These are phyloP conservation scores for Auriculariales sp. DNA, from an alignment of 768 basidiomycete species.

Conservation along the genomic window DNA sequence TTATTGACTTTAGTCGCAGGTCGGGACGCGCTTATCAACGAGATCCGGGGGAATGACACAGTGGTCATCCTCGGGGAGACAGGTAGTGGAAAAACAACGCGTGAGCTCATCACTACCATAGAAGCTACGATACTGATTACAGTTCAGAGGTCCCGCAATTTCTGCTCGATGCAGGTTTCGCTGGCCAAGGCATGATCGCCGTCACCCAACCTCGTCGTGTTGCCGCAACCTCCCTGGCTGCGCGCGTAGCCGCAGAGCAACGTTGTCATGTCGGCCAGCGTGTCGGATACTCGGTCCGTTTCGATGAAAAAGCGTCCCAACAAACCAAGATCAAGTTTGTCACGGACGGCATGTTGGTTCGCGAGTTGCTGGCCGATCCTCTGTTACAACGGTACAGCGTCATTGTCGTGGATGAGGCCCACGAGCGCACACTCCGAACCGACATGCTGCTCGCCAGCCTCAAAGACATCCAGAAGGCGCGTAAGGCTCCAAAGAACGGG, in stretches of 20 bases:
- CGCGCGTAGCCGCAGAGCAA: slow-evolving; percentile 79
- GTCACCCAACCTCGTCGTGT: slow-evolving; percentile 93
- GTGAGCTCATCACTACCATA: slow-evolving; percentile 25
- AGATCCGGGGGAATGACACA: slow-evolving; percentile 65
- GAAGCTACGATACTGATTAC: not conserved
- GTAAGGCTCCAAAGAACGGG: slow-evolving; percentile 36
- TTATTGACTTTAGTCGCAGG: slow-evolving; percentile 27
- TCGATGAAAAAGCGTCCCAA: slow-evolving; percentile 64
- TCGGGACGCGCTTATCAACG: slow-evolving; percentile 56
- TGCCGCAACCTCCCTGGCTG: slow-evolving; percentile 88
- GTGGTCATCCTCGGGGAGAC: slow-evolving; percentile 91
- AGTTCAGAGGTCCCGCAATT: slow-evolving; percentile 91
- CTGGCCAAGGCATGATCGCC: slow-evolving; percentile 61
- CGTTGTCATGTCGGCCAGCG: slow-evolving; percentile 52
- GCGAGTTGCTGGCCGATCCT: slow-evolving; percentile 74
- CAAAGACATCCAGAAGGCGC: slow-evolving; percentile 57
- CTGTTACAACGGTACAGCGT: slow-evolving; percentile 71
- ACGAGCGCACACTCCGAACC: slow-evolving; percentile 88
- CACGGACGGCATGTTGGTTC: slow-evolving; percentile 95
- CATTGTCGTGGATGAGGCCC: slow-evolving; percentile 90
- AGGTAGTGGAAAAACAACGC: slow-evolving; percentile 96
- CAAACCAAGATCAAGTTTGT: slow-evolving; percentile 87
- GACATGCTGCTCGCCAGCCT: slow-evolving; percentile 86
- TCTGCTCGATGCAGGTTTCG: slow-evolving; percentile 67
- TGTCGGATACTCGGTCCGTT: slow-evolving; percentile 92